Evolutionary conservation across 768 basidiomycete species (phyloP).

Genomic region (Porphyrellus cyaneotinctus): DNA sequence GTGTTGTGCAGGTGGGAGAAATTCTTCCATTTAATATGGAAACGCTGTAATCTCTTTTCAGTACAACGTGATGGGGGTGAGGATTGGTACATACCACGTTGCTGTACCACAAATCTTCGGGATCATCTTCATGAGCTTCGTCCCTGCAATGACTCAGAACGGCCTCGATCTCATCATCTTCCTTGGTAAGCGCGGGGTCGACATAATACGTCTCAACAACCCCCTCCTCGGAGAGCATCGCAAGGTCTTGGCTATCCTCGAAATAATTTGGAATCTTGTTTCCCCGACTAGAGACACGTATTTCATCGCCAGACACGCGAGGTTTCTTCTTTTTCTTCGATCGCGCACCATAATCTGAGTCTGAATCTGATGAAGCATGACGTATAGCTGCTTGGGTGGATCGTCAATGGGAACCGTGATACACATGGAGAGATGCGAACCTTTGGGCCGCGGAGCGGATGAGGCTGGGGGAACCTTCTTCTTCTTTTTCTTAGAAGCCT

Average conservation of each 20-base stretch:
- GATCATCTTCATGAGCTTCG: conserved; percentile 71
- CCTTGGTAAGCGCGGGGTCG: conserved; percentile 48
- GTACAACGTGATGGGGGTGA: not conserved
- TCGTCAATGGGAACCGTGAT: conserved; percentile 5
- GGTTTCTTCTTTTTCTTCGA: conserved; percentile 82
- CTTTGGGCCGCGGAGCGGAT: conserved; percentile 51
- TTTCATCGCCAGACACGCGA: conserved; percentile 56
- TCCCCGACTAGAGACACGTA: conserved; percentile 73
- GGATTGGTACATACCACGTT: conserved; percentile 61
- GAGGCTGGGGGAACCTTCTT: conserved; percentile 40
- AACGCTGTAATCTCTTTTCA: conserved; percentile 56
- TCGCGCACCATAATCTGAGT: conserved; percentile 82
- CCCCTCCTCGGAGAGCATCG: conserved; percentile 60
- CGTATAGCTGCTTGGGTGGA: conserved; percentile 43
- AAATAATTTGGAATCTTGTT: conserved; percentile 81
- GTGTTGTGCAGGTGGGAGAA: conserved; percentile 99
- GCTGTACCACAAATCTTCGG: conserved; percentile 78
- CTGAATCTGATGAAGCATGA: conserved; percentile 68
- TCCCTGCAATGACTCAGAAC: conserved; percentile 86
- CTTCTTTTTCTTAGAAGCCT: conserved; percentile 66
- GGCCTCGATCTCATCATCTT: conserved; percentile 89
- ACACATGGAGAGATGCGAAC: conserved; percentile 33
- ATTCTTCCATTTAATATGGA: conserved; percentile 99
- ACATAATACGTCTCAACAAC: conserved; percentile 50
- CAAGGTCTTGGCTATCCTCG: conserved; percentile 73